A percentile compares a stretch with the other conserved stretches of the same genome.
phyloP scores from a whole-genome alignment of 257 asterid genomes.

The Nicotiana noctiflora region DNA sequence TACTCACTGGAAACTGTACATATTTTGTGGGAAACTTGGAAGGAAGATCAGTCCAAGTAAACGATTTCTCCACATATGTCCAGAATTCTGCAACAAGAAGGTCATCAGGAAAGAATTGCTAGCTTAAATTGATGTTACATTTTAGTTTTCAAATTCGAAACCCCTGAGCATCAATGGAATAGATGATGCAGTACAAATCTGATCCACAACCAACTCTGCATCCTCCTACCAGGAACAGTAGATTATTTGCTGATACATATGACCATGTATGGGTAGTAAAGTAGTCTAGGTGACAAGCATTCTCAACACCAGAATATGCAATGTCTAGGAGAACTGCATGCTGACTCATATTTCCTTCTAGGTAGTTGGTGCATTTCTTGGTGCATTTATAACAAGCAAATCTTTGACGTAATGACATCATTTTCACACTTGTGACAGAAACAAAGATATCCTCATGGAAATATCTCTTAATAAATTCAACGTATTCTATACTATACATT shows the following conservation, averaged over 20 bases:
- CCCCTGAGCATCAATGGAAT: background rate
- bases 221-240: background rate
- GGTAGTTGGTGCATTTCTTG: background rate
- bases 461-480: background rate
- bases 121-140: background rate
- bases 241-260: background rate
- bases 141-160: background rate
- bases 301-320: background rate
- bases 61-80: slow-evolving; percentile 93
- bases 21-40: slow-evolving; percentile 97
- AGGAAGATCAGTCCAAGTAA: slow-evolving; percentile 97
- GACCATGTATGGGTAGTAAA: background rate
- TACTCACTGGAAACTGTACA: slow-evolving; percentile 91
- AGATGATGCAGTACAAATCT: background rate
- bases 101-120: background rate
- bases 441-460: background rate
- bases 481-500: background rate
- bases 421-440: background rate
- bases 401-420: background rate
- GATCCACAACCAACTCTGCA: background rate
- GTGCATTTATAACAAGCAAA: background rate
- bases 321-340: slow-evolving; percentile 1
- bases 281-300: background rate
- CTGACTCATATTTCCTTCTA: background rate
- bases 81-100: slow-evolving; percentile 67